Conservation (phyloP, 768 basidiomycete genomes). For the Lepiota venenata region DNA sequence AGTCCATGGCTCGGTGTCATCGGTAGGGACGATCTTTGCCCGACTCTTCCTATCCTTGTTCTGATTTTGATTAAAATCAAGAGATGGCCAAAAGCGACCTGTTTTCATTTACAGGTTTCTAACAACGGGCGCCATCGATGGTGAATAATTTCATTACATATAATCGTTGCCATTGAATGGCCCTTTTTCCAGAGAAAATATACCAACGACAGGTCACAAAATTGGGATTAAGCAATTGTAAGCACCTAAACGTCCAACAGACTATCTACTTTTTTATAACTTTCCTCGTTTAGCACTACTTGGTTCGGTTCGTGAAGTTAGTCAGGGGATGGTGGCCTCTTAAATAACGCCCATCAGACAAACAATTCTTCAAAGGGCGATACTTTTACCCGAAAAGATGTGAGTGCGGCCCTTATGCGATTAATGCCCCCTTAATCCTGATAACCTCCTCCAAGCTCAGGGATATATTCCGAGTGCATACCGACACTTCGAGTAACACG, state of each 20-base stretch:
- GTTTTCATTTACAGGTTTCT: slow-evolving; percentile 89
- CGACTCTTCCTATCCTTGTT: slow-evolving; percentile 8
- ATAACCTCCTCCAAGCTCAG: slow-evolving; percentile 54
- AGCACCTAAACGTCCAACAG: slow-evolving; percentile 22
- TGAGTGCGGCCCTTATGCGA: slow-evolving; percentile 32
- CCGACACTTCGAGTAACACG: slow-evolving; percentile 79
- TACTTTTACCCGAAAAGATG: slow-evolving; percentile 85
- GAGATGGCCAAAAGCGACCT: slow-evolving; percentile 90
- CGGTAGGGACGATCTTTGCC: slow-evolving; percentile 43
- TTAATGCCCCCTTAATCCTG: neutral
- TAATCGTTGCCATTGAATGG: neutral
- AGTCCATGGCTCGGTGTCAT: slow-evolving; percentile 97
- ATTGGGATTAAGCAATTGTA: slow-evolving; percentile 84
- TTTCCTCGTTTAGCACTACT: slow-evolving; percentile 52
- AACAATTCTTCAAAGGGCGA: slow-evolving; percentile 61
- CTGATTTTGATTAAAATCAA: slow-evolving; percentile 25
- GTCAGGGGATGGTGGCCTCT: neutral
- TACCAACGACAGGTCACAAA: slow-evolving; percentile 95
- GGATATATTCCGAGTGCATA: slow-evolving; percentile 89
- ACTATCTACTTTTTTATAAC: neutral
- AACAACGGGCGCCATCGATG: slow-evolving; percentile 89
- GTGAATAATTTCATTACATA: slow-evolving; percentile 28
- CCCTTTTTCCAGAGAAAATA: slow-evolving; percentile 65
- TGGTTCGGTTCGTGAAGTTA: slow-evolving; percentile 47
- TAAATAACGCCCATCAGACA: slow-evolving; percentile 22